A percentile compares a stretch with the other conserved stretches of the same genome.
Evolutionary conservation across 345 rosid species (phyloP).

Genomic region (Cochlearia excelsa): DNA sequence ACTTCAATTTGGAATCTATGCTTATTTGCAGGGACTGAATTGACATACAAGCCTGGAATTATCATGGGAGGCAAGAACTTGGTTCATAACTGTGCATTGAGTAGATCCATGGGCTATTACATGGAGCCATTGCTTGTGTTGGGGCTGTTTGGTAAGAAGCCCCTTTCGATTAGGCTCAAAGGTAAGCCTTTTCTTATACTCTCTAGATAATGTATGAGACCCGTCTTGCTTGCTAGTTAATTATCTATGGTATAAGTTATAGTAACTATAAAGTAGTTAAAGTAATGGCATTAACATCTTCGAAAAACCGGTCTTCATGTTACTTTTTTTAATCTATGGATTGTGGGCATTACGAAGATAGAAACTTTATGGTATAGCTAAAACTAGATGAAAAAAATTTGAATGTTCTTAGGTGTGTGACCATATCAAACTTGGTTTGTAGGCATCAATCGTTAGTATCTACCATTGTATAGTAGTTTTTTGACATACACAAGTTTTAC

Average conservation of each 20-base stretch:
- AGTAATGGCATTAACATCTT: neutral
- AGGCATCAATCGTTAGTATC: neutral
- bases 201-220: neutral
- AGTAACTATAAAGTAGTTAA: no score
- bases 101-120: conserved; percentile 80
- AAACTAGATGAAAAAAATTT: neutral
- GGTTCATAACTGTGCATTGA: conserved; percentile 67
- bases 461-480: neutral
- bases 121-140: conserved; percentile 79
- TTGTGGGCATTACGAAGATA: neutral
- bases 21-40: conserved; percentile 49
- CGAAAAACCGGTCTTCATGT: neutral
- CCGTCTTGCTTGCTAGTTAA: no score
- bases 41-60: conserved; percentile 79
- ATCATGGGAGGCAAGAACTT: conserved; percentile 75
- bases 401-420: conserved; percentile 1
- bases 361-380: neutral
- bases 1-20: neutral
- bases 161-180: conserved; percentile 59
- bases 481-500: neutral
- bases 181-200: conserved; percentile 39
- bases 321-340: neutral
- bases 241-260: no score
- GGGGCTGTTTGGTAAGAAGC: conserved; percentile 68
- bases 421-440: neutral